Conservation (phyloP, 306 rosid genomes). For the Quillaja saponaria region DNA sequence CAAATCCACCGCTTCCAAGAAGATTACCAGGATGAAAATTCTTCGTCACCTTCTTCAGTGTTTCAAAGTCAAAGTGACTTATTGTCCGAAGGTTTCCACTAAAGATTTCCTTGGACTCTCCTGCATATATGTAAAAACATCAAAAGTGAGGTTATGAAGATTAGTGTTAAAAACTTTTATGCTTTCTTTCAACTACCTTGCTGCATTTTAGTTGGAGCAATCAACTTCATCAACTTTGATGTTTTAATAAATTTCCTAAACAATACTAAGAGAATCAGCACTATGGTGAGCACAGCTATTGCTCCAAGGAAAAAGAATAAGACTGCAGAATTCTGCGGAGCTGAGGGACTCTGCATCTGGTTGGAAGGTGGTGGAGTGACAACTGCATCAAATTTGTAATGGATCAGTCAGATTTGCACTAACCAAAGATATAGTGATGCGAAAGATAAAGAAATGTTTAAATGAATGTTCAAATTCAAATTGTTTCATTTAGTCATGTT, state of each 20-base stretch:
- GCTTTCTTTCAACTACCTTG: conserved; percentile 48
- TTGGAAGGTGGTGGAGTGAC: conserved; percentile 32
- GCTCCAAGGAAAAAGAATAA: conserved; percentile 40
- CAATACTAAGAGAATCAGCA: conserved; percentile 20
- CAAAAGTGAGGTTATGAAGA: not conserved
- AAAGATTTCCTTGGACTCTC: conserved; percentile 52
- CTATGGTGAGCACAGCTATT: conserved; percentile 29
- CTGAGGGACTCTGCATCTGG: conserved; percentile 1
- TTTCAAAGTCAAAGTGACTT: conserved; percentile 51
- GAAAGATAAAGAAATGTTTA: not conserved
- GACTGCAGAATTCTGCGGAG: not conserved
- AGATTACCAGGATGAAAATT: conserved; percentile 62
- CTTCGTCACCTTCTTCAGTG: conserved; percentile 76
- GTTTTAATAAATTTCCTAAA: conserved; percentile 38
- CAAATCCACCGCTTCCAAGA: conserved; percentile 97
- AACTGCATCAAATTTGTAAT: conserved; percentile 22
- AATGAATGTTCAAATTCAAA: not conserved
- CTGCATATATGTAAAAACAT: conserved; percentile 37
- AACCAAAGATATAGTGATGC: not conserved
- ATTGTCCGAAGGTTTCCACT: conserved; percentile 69
- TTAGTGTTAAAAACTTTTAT: not conserved
- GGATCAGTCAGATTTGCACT: not conserved
- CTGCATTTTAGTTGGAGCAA: conserved; percentile 32
- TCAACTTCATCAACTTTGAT: conserved; percentile 41
- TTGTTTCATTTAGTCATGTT: not conserved